Evolutionary conservation across 352 stramenopile genomes (phyloP).

Genomic region (Phytopythium delawarense): DNA sequence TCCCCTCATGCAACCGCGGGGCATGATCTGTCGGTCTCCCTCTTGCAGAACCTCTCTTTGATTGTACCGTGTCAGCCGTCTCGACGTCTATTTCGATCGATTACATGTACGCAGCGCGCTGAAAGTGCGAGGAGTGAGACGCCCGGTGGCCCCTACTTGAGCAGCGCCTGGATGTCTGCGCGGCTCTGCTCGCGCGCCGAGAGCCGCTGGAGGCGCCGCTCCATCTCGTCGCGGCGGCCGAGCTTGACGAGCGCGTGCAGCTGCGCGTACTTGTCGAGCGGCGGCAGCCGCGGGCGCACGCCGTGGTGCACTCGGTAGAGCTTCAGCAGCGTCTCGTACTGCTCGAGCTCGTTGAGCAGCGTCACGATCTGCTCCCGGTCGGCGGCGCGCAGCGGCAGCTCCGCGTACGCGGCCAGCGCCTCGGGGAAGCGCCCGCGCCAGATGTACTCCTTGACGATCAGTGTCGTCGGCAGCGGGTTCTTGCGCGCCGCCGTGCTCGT

Average conservation of each 20-base stretch:
- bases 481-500: slow-evolving; percentile 20
- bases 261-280: slow-evolving; percentile 41
- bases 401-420: slow-evolving; percentile 43
- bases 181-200: slow-evolving; percentile 37
- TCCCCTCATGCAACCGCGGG: background rate
- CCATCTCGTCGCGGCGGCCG: slow-evolving; percentile 39
- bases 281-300: slow-evolving; percentile 14
- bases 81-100: too few species aligned
- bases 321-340: slow-evolving; percentile 40
- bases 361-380: slow-evolving; percentile 26
- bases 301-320: slow-evolving; percentile 45
- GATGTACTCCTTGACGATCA: slow-evolving; percentile 46
- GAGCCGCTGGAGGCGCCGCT: slow-evolving; percentile 41
- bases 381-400: slow-evolving; percentile 27
- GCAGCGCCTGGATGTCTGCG: slow-evolving; percentile 48
- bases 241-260: slow-evolving; percentile 45
- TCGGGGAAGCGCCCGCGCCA: slow-evolving; percentile 53
- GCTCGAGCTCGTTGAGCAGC: slow-evolving; percentile 47
- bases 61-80: too few species aligned
- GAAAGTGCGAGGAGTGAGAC: too few species aligned
- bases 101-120: too few species aligned
- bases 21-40: background rate
- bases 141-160: slow-evolving; percentile 4
- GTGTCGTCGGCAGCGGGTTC: slow-evolving; percentile 22
- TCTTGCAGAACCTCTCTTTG: too few species aligned